Evolutionary conservation across 2,329 filamentous ascomycete genomes (phyloP), one percentile per base, ranked within the genome.

Genomic region (Alternaria alternata): DNA sequence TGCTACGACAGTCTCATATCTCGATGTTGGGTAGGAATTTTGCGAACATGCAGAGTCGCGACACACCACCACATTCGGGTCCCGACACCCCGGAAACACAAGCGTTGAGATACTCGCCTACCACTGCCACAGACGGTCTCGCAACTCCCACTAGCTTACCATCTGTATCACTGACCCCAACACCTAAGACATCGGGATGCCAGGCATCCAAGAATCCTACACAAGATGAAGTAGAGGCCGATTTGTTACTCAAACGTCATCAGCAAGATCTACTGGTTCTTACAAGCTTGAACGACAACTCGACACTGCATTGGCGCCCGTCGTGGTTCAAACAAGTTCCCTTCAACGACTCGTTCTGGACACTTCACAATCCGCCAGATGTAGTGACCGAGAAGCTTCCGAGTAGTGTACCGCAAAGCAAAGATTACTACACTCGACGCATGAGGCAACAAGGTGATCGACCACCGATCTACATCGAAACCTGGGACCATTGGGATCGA

Each of bases 241-340:
- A 59, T 26, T 55, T 63, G 1, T 14, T 46, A 1, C 63, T 70
- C 42, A 64, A 66, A 28, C 70, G 68, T 16, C 39, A 71, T 20
- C 71, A 75, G 51, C 62, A 67, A 49, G 73, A 75, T 28, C 67
- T 76, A 36, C 54, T 75, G 4, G 47, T 74, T 14, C 67, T 77
- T 9, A 71, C 69, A 11, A 56, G 57, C 49, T 66, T 77, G 41
- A 53, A 58, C 24, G 73, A 76, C 20, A 75, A 74, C 53, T 58
- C 53, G n/a, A 67, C 68, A 5, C 62, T 76, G 4, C 64, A 64
- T 48, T 76, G 71, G 71, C 71, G 70, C 12, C 74, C 74, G 0
- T 53, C 63, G 2, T 77, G 73, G 74, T 75, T 75, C 59, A 9
- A 49, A 0, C 42, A 65, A 22, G 51, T 24, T 1, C 22, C 12